phyloP scores from a whole-genome alignment of 2,329 filamentous ascomycete species.

The Colletotrichum tropicicola region DNA sequence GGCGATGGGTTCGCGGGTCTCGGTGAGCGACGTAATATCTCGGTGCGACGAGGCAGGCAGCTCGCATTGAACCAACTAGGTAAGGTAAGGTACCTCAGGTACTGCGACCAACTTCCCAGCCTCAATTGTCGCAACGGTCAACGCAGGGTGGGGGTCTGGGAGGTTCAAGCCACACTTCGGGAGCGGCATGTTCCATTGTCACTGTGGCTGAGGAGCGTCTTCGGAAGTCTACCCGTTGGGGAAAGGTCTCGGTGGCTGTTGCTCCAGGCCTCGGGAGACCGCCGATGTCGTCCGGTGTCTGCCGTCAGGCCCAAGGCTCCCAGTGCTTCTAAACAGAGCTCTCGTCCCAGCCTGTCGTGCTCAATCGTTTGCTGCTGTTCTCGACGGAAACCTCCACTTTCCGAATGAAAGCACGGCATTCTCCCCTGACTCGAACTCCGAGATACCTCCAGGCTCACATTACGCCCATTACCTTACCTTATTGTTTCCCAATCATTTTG shows the following conservation, averaged over 20 bases:
- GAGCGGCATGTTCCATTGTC: neutral
- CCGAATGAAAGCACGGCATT: constrained; percentile 1
- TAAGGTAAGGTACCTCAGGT: constrained; percentile 6
- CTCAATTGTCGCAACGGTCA: constrained; percentile 4
- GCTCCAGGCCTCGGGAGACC: neutral
- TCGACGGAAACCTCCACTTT: constrained; percentile 23
- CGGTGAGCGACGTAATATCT: neutral
- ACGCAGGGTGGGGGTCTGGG: neutral
- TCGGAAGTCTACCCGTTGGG: constrained; percentile 1
- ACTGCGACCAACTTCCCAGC: constrained; percentile 8
- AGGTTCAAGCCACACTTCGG: constrained; percentile 3
- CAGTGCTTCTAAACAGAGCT: neutral
- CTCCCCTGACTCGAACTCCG: constrained; percentile 22
- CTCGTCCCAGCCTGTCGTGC: neutral
- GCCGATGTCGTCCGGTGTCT: constrained; percentile 27
- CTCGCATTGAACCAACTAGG: too few species aligned
- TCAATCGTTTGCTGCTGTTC: neutral
- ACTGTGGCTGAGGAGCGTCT: constrained; percentile 1
- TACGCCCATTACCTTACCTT: neutral
- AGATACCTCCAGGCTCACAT: constrained; percentile 16
- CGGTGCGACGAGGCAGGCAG: neutral
- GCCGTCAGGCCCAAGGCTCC: constrained; percentile 4
- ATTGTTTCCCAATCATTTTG: neutral
- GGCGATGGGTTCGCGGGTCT: neutral
- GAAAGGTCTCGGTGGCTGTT: neutral